Conservation (phyloP, 179 eudicot species). For the Nepenthes alata region DNA sequence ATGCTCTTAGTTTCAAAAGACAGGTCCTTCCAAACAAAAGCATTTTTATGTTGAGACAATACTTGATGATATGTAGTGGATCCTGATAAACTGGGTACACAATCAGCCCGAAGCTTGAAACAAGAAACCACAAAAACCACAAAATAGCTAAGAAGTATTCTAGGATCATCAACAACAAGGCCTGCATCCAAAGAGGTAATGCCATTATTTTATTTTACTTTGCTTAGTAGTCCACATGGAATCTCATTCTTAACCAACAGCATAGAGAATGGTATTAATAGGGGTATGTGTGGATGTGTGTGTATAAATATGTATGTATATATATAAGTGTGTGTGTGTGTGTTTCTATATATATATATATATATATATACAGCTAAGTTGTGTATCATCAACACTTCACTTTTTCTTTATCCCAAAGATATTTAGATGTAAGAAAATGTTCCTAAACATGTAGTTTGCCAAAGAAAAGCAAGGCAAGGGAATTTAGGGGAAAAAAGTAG, state of each 20-base stretch:
- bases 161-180: constrained; percentile 76
- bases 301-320: too few relatives aligned
- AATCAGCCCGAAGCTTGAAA: constrained; percentile 89
- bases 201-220: too few relatives aligned
- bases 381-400: too few relatives aligned
- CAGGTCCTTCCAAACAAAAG: constrained; percentile 96
- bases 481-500: too few relatives aligned
- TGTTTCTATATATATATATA: too few relatives aligned
- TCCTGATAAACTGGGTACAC: constrained; percentile 50
- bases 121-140: constrained; percentile 74
- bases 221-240: neutral
- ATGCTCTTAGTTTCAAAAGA: constrained; percentile 96
- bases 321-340: too few relatives aligned
- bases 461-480: too few relatives aligned
- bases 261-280: neutral
- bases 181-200: constrained; percentile 38
- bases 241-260: neutral
- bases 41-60: constrained; percentile 78
- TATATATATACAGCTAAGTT: too few relatives aligned
- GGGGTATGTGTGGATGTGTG: too few relatives aligned
- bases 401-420: too few relatives aligned
- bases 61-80: constrained; percentile 73
- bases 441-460: too few relatives aligned
- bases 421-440: too few relatives aligned
- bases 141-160: constrained; percentile 77